phyloP scores from a whole-genome alignment of 129 eudicot species.

The Lactuca saligna region DNA sequence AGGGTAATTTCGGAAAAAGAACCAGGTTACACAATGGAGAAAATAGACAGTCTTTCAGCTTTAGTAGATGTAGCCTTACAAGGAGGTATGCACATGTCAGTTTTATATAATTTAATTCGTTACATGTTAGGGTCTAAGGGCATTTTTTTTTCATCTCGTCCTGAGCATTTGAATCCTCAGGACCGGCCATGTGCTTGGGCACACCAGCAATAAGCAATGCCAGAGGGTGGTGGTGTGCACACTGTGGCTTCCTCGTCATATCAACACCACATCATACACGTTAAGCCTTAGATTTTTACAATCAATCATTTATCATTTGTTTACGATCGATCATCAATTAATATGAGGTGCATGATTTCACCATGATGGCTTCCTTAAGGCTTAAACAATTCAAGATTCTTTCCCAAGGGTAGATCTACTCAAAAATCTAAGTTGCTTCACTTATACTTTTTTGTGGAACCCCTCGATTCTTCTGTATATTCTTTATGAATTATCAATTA shows the following conservation, averaged over 20 bases:
- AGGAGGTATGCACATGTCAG: constrained; percentile 57
- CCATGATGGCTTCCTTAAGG: constrained; percentile 24
- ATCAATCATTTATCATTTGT: too few species aligned
- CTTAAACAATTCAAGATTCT: constrained; percentile 26
- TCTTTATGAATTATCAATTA: not conserved
- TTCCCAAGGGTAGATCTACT: constrained; percentile 23
- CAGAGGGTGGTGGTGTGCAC: too few species aligned
- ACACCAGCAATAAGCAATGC: too few species aligned
- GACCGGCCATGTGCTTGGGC: too few species aligned
- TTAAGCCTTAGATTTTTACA: not conserved
- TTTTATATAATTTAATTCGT: too few species aligned
- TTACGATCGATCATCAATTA: not conserved
- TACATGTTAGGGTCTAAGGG: too few species aligned
- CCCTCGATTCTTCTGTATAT: not conserved
- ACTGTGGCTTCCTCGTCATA: too few species aligned
- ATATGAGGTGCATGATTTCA: constrained; percentile 21
- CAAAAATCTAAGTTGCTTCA: constrained; percentile 4
- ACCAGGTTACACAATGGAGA: constrained; percentile 81
- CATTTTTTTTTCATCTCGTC: too few species aligned
- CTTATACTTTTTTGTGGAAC: not conserved
- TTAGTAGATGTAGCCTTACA: constrained; percentile 83
- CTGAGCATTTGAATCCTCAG: too few species aligned
- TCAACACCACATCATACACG: too few species aligned
- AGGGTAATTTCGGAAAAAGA: constrained; percentile 88
- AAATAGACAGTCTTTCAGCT: constrained; percentile 80